Base-by-base conservation (phyloP, 2,329 filamentous ascomycete species). In the Grosmannia penicillata region DNA sequence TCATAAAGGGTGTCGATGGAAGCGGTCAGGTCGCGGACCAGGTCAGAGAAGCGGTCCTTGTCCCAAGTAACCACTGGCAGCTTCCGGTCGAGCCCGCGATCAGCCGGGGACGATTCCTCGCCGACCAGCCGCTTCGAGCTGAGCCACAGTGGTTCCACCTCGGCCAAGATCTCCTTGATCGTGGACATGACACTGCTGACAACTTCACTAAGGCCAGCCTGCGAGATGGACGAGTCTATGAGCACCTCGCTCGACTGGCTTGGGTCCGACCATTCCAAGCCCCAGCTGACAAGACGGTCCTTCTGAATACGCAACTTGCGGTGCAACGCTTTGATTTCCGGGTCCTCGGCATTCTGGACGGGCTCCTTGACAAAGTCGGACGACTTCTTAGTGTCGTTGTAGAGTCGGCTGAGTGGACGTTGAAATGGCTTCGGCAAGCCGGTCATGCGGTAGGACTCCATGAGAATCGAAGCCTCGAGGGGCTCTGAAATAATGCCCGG, bases 1-100 rank as follows among this genome's bases (percentile, higher is more conserved):
- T 86, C 80, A 53, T 82, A 86, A 1, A 89, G 66, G 0, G 78
- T 84, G 56, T 87, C 82, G 53, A 87, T 84, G 2, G 79, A 84
- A 6, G 74, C 72, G 14, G 80, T 86, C 45, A 87, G 62, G 49
- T 87, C 81, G 45, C 71, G 70, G 28, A 86, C 70, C 13, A 87
- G 62, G 49, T 85, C 80, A 49, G 82, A 75, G 48, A 87, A 86
- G 39, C 78, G 71, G n/a, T 63, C 62, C 53, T 78, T 80, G 57
- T 84, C 76, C 67, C 75, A 82, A 29, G 70, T 65, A 34, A 78
- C 68, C 46, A 76, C 53, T 0, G 68, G 61, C 6, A 59, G 56
- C 52, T 78, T 78, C 37, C 62, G 61, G 47, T 75, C 72, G 8
- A 24, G 27, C n/a, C 33, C 24, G 14, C 18, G 17, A 8, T 36